These are phyloP conservation scores for Sophora flavescens DNA, from an alignment of 306 rosid species.

Conservation along the genomic window DNA sequence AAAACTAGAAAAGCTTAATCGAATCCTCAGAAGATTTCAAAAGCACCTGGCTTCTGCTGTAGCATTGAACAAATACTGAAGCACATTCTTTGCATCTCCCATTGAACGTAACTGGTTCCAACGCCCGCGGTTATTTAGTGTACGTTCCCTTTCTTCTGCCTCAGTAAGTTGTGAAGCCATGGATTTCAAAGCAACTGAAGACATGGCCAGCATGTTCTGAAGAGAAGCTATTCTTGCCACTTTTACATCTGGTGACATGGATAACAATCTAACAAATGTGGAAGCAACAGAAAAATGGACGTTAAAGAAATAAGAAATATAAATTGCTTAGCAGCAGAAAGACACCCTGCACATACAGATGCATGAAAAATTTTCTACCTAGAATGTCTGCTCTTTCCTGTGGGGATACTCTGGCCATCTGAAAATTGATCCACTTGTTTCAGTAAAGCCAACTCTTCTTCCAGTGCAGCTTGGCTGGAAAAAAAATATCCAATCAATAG, in stretches of 20 bases:
- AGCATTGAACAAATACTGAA: conserved; percentile 68
- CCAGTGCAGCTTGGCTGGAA: conserved; percentile 68
- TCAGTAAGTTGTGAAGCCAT: conserved; percentile 83
- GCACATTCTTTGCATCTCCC: conserved; percentile 81
- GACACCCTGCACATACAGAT: conserved; percentile 17
- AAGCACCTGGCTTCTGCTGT: conserved; percentile 76
- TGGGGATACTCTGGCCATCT: conserved; percentile 53
- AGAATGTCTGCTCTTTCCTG: conserved; percentile 59
- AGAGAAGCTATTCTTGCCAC: conserved; percentile 75
- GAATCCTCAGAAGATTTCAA: conserved; percentile 39
- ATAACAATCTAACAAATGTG: conserved; percentile 59
- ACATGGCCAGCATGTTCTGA: conserved; percentile 73
- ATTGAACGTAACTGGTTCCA: conserved; percentile 84
- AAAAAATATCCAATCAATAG: conserved; percentile 41
- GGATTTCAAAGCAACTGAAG: conserved; percentile 69
- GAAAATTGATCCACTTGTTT: conserved; percentile 66
- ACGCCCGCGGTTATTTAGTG: conserved; percentile 69
- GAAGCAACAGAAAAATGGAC: conserved; percentile 20
- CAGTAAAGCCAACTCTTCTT: conserved; percentile 67
- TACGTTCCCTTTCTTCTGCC: conserved; percentile 76
- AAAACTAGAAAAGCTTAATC: conserved; percentile 36
- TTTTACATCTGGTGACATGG: conserved; percentile 74
- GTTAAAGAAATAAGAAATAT: conserved; percentile 37
- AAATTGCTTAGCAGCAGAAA: conserved; percentile 31
- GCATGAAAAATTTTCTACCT: conserved; percentile 50